Evolutionary conservation across 78 protist species (phyloP), one percentile per base, ranked within the genome.

Genomic region (Dictyostelium capitatum): DNA sequence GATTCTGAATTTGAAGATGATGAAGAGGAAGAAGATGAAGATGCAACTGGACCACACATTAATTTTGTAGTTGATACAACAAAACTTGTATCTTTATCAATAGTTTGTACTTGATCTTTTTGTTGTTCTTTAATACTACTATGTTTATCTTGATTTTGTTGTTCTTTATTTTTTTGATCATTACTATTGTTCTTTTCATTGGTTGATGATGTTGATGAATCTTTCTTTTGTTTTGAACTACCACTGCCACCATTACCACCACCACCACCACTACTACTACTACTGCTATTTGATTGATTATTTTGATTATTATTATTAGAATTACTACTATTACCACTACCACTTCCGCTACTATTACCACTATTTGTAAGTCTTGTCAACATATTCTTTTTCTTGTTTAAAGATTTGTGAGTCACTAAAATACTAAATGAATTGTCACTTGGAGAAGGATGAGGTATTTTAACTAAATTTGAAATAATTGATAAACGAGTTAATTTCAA

Each of bases 11-110:
- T 67, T n/a, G 59, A 28, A 43, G 82, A 53, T 5, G 80, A 50
- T 1, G 82, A 72, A 0, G 91, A 83, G 0, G 77, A 67, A 1
- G 80, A 67, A 17, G 80, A 65, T 2, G 78, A 64, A 23, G 89
- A 37, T 12, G 75, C 37, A 5, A 67, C 30, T 50, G 89, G 89
- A 9, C 91, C 91, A 73, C 91, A 83, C 72, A 83, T 73, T 8
- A 83, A 62, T 62, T 83, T 83, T 23, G 91, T 73, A 56, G 56
- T 73, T 19, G 79, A 75, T 41, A 41, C 12, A 17, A 64, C 25
- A 12, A 82, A 41, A 69, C 54, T 82, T 11, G 51, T n/a, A 46
- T 74, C 80, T 70, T 70, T 70, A 70, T 70, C 78, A 41, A 30
- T 37, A 4, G 25, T 28, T 20, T 28, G 46, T 37, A 37, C 2